Conservation (phyloP, 2,329 filamentous ascomycete genomes). For the Leptographium radiaticola region DNA sequence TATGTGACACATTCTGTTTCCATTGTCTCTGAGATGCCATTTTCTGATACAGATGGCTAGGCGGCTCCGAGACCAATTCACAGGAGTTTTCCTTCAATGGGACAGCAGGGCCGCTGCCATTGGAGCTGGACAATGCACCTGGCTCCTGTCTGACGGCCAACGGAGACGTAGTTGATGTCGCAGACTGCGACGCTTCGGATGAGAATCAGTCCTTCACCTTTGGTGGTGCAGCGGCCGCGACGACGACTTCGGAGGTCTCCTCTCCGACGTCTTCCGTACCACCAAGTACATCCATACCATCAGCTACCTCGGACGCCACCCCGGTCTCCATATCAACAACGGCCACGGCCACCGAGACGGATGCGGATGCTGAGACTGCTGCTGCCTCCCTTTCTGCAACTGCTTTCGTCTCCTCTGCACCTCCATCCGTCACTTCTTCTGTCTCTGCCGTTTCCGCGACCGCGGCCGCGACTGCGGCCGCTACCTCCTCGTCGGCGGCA, state of each 20-base stretch:
- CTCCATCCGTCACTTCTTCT: background rate
- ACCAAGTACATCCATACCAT: background rate
- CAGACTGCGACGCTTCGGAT: constrained; percentile 26
- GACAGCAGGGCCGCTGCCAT: constrained; percentile 24
- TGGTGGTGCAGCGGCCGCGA: constrained; percentile 1
- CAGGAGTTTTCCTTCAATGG: constrained; percentile 37
- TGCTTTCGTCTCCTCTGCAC: background rate
- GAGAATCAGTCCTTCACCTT: constrained; percentile 29
- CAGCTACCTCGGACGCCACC: background rate
- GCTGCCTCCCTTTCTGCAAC: background rate
- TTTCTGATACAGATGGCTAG: constrained; percentile 10
- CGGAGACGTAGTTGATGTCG: constrained; percentile 29
- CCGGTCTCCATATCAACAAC: background rate
- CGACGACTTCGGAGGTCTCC: background rate
- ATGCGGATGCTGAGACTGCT: background rate
- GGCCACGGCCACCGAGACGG: background rate
- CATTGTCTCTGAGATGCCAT: background rate
- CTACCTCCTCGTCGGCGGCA: background rate
- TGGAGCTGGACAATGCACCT: constrained; percentile 31
- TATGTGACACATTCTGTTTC: constrained; percentile 11
- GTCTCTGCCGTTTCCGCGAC: background rate
- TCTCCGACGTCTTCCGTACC: background rate
- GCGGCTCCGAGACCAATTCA: constrained; percentile 34
- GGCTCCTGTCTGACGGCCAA: constrained; percentile 34
- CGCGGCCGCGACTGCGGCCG: background rate